Evolutionary conservation across 2,329 filamentous ascomycete species (phyloP), one percentile per base, ranked within the genome.

Genomic region (Fusarium miscanthi): DNA sequence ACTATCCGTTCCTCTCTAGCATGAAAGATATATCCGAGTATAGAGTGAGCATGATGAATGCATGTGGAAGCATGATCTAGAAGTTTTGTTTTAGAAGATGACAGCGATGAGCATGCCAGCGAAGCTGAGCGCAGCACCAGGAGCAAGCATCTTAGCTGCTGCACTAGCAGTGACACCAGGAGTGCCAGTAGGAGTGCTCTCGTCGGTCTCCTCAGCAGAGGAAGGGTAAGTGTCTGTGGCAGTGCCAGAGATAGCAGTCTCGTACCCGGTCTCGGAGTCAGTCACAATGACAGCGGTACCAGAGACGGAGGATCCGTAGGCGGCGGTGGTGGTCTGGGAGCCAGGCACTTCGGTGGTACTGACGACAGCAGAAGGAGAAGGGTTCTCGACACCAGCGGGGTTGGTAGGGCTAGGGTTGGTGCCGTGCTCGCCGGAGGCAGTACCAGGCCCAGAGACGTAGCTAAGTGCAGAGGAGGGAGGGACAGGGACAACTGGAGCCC

Each of bases 121-220:
- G 33, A 75, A 56, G 45, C 76, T 79, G 37, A 81, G 56, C 42
- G 70, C 60, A 8, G 74, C 73, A n/a, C 69, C 72, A 10, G 76
- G 71, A 52, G 73, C 49, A 46, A 74, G 68, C 40, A 72, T 68
- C n/a, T 71, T 65, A 35, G 76, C 79, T 30, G 77, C 80, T n/a
- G 77, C 80, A 16, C 79, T 81, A 31, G 80, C 73, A 33, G 78
- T 77, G 43, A 79, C 77, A 12, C 76, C 77, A 37, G 75, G 75
- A 30, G 76, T 77, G 31, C 76, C 69, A 25, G 78, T 74, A 42
- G 79, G 69, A 64, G 73, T 72, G 35, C 49, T 63, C 31, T 58
- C 74, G 12, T 49, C 70, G 14, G 69, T 66, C 16, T 59, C 65
- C 8, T 66, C 73, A 27, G 72, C 75, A 12, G 70, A 69, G n/a